phyloP scores from a whole-genome alignment of 768 basidiomycete genomes.

The Hericium rajendrae region DNA sequence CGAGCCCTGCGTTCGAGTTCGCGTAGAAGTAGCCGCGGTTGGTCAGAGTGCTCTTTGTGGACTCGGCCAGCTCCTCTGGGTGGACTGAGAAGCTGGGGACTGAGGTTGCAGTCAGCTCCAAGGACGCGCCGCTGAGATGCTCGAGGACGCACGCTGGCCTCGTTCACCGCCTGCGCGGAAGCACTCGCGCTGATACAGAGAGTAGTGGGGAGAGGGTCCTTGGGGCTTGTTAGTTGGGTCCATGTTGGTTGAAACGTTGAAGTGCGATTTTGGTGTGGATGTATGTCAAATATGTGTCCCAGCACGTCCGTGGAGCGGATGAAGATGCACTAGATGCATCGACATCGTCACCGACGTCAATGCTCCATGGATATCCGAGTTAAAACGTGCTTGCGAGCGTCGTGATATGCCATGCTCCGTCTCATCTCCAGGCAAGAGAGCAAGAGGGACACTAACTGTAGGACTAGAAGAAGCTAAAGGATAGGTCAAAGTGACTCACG shows the following conservation, averaged over 20 bases:
- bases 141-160: constrained; percentile 24
- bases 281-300: too few species aligned
- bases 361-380: too few species aligned
- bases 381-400: too few species aligned
- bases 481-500: too few species aligned
- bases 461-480: too few species aligned
- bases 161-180: constrained; percentile 32
- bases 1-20: constrained; percentile 41
- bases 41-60: constrained; percentile 32
- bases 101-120: constrained; percentile 5
- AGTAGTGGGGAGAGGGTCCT: constrained; percentile 40
- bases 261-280: too few species aligned
- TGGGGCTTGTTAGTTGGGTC: constrained; percentile 38
- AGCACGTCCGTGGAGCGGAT: too few species aligned
- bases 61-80: constrained; percentile 31
- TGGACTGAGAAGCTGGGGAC: constrained; percentile 35
- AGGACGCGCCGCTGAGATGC: not conserved
- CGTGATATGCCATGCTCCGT: too few species aligned
- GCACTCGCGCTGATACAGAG: constrained; percentile 40
- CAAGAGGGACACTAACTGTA: too few species aligned
- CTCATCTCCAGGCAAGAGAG: too few species aligned
- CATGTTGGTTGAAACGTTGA: constrained; percentile 18
- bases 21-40: constrained; percentile 43
- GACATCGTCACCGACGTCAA: too few species aligned
- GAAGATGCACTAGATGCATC: too few species aligned